These are phyloP conservation scores for Butyriboletus loyo DNA, from an alignment of 768 basidiomycete genomes.

Conservation along the genomic window DNA sequence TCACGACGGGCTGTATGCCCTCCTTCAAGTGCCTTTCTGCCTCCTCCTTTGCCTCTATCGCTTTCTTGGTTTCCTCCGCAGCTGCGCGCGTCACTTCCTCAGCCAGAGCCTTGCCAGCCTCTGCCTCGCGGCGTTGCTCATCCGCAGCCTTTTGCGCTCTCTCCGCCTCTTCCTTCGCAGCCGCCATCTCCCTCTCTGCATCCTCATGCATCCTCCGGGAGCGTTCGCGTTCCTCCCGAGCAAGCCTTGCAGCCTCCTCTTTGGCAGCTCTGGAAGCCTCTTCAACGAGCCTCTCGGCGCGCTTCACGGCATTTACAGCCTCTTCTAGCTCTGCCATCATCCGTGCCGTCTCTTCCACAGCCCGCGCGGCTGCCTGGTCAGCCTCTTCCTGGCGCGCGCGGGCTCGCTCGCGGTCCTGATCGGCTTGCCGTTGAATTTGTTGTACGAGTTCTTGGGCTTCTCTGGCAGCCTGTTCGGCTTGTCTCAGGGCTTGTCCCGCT, in stretches of 20 bases:
- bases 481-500: constrained; percentile 3
- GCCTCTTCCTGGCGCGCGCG: constrained; percentile 5
- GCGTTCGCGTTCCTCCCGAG: not conserved
- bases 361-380: not conserved
- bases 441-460: not conserved
- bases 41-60: constrained; percentile 9
- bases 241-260: not conserved
- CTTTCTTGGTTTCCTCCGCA: constrained; percentile 9
- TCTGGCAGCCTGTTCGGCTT: constrained; percentile 2
- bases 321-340: not conserved
- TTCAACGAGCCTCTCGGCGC: not conserved
- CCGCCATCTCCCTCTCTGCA: not conserved
- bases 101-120: not conserved
- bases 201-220: not conserved
- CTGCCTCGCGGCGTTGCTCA: not conserved
- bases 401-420: constrained; percentile 7
- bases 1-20: constrained; percentile 26
- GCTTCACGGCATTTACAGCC: not conserved
- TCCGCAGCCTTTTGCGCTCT: not conserved
- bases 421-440: not conserved
- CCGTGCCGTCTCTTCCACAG: not conserved
- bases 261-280: not conserved
- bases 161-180: not conserved
- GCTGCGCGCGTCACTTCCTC: constrained; percentile 10
- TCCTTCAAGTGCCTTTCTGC: constrained; percentile 20